These are phyloP conservation scores for Oryza nivara DNA, from an alignment of 176 grass and related monocot genomes.

Conservation along the genomic window DNA sequence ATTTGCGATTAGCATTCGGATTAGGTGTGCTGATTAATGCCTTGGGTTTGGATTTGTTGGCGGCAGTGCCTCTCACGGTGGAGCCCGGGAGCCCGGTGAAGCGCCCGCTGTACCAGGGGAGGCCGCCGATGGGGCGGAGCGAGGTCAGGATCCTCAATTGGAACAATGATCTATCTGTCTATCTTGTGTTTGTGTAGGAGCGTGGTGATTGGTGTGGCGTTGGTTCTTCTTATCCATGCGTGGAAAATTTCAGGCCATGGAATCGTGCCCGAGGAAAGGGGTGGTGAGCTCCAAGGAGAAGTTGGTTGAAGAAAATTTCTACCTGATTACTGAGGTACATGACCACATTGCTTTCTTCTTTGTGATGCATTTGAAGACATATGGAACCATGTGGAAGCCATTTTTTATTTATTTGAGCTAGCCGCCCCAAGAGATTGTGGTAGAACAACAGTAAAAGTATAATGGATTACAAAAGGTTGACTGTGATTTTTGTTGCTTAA, in stretches of 20 bases:
- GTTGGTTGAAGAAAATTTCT: constrained; percentile 81
- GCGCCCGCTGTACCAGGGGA: constrained; percentile 61
- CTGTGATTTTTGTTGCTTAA: not conserved
- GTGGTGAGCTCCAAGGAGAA: constrained; percentile 57
- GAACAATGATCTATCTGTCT: not conserved
- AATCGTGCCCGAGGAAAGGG: constrained; percentile 66
- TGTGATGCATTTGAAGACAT: not conserved
- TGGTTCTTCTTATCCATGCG: not conserved
- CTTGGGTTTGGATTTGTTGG: constrained; percentile 13
- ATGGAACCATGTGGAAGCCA: not conserved
- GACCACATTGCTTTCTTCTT: not conserved
- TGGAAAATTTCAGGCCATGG: constrained; percentile 61
- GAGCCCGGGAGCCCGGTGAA: constrained; percentile 59
- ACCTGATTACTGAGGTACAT: constrained; percentile 72
- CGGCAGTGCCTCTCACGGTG: constrained; percentile 57
- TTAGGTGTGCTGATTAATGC: too few species aligned
- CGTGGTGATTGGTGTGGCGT: not conserved
- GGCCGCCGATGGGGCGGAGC: constrained; percentile 8
- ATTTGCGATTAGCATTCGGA: too few species aligned
- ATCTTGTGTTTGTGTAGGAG: not conserved
- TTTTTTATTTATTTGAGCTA: constrained; percentile 15
- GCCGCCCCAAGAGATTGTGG: not conserved
- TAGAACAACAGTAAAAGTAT: not conserved
- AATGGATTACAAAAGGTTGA: not conserved
- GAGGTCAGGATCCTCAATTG: constrained; percentile 44